These are phyloP conservation scores for Mariannaea sp. DNA, from an alignment of 2,329 filamentous ascomycete species.

Conservation along the genomic window DNA sequence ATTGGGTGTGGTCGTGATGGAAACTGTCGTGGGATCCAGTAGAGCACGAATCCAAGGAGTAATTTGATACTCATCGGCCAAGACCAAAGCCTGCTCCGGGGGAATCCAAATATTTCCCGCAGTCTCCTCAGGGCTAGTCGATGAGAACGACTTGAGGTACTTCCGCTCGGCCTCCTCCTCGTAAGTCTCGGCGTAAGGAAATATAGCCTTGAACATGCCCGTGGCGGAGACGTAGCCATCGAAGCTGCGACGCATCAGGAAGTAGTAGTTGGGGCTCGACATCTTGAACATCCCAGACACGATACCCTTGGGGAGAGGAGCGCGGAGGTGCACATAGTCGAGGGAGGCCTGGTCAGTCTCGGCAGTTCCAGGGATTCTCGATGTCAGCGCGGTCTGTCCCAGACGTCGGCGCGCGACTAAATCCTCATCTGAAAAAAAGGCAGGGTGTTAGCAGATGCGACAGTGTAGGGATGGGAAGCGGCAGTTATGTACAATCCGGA, in stretches of 20 bases:
- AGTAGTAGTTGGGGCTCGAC: conserved; percentile 88
- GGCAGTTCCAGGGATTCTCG: conserved; percentile 77
- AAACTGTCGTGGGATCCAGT: conserved; percentile 83
- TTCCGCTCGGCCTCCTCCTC: conserved; percentile 79
- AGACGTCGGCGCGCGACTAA: conserved; percentile 84
- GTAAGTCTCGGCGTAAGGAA: conserved; percentile 73
- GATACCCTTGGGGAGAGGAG: conserved; percentile 88
- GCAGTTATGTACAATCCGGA: conserved; percentile 59
- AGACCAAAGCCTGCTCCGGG: conserved; percentile 75
- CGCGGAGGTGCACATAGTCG: conserved; percentile 94
- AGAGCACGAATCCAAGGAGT: conserved; percentile 88
- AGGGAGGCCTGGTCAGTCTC: conserved; percentile 75
- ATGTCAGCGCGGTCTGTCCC: conserved; percentile 87
- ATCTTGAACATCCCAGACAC: conserved; percentile 94
- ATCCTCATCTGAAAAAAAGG: conserved; percentile 64
- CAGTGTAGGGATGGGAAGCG: conserved; percentile 15
- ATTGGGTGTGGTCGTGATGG: conserved; percentile 60
- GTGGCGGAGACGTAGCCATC: conserved; percentile 86
- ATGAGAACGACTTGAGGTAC: conserved; percentile 81
- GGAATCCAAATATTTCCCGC: conserved; percentile 97
- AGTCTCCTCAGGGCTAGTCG: conserved; percentile 87
- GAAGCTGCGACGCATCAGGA: conserved; percentile 88
- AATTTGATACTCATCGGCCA: conserved; percentile 89
- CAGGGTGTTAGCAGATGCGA: conserved; percentile 35
- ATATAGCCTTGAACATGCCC: conserved; percentile 91